Percentiles rank a stretch among this genome's conserved stretches.
Conservation (phyloP, 2,329 filamentous ascomycete genomes). For the Blumeriella jaapii region DNA sequence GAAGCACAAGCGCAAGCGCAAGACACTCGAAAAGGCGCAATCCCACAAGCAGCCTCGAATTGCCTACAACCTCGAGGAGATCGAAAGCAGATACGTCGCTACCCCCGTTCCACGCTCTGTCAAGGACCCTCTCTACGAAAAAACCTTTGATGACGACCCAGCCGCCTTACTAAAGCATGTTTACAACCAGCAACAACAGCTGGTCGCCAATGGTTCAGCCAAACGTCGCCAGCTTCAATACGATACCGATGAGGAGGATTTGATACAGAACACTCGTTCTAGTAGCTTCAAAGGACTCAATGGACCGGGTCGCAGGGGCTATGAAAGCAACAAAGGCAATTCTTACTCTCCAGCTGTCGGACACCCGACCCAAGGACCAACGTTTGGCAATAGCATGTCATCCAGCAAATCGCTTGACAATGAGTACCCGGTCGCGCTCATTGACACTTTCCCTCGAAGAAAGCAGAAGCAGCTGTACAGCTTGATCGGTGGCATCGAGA, state of each 20-base stretch:
- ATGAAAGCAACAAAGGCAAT: neutral
- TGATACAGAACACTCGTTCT: neutral
- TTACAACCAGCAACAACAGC: conserved; percentile 9
- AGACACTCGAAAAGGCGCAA: neutral
- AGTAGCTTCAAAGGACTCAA: neutral
- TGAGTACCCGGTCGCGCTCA: conserved; percentile 7
- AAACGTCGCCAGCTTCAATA: conserved; percentile 7
- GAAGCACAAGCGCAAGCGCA: conserved; percentile 11
- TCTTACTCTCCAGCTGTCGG: conserved; percentile 1
- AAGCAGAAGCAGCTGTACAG: conserved; percentile 20
- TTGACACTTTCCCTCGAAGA: conserved; percentile 19
- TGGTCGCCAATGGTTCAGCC: conserved; percentile 8
- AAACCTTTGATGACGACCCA: conserved; percentile 4
- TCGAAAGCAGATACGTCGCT: neutral
- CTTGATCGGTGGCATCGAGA: conserved; percentile 20
- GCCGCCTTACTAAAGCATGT: conserved; percentile 9
- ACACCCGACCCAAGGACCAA: neutral
- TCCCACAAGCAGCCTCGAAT: conserved; percentile 1
- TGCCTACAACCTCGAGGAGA: neutral
- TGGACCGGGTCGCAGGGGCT: too few relatives aligned
- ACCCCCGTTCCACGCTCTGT: neutral
- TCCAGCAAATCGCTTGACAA: neutral
- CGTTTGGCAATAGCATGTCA: neutral
- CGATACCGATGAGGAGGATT: neutral
- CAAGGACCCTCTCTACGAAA: neutral